These are phyloP conservation scores for Polygonum maritimum DNA, from an alignment of 148 eudicot genomes.

Conservation along the genomic window DNA sequence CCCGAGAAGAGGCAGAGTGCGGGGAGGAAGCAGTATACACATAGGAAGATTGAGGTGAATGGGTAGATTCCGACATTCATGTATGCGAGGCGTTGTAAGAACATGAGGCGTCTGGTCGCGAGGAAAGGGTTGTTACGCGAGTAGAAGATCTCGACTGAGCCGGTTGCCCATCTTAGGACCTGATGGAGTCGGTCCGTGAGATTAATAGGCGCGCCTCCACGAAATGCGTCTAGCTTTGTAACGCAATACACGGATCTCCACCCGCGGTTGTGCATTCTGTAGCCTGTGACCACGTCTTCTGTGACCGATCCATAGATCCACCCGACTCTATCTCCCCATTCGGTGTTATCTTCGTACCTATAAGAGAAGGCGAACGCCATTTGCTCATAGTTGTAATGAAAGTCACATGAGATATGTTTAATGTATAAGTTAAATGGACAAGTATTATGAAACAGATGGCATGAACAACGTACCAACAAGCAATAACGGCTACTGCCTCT, in stretches of 20 bases:
- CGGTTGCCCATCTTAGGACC: conserved; percentile 91
- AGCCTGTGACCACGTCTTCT: conserved; percentile 89
- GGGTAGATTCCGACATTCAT: conserved; percentile 85
- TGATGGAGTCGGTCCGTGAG: conserved; percentile 89
- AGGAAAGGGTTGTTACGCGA: conserved; percentile 65
- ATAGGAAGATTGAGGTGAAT: conserved; percentile 76
- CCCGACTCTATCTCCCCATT: conserved; percentile 87
- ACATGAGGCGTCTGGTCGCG: conserved; percentile 67
- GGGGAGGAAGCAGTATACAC: conserved; percentile 64
- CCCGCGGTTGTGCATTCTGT: conserved; percentile 92
- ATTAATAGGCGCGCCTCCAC: conserved; percentile 88
- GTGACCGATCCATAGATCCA: conserved; percentile 96
- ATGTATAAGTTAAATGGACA: no score
- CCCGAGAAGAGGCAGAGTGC: conserved; percentile 80
- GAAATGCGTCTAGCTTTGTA: conserved; percentile 81
- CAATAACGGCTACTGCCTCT: conserved; percentile 85
- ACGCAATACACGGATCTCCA: conserved; percentile 90
- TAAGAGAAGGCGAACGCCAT: neutral
- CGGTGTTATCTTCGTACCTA: conserved; percentile 89
- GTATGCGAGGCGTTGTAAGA: conserved; percentile 73
- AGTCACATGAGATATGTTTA: no score
- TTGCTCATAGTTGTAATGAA: neutral
- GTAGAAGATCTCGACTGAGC: conserved; percentile 87
- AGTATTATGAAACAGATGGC: no score
- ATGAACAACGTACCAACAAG: conserved; percentile 60